A percentile compares a stretch with the other conserved stretches of the same genome.
Conservation (phyloP, 2,329 filamentous ascomycete species). For the Colletotrichum tropicale region DNA sequence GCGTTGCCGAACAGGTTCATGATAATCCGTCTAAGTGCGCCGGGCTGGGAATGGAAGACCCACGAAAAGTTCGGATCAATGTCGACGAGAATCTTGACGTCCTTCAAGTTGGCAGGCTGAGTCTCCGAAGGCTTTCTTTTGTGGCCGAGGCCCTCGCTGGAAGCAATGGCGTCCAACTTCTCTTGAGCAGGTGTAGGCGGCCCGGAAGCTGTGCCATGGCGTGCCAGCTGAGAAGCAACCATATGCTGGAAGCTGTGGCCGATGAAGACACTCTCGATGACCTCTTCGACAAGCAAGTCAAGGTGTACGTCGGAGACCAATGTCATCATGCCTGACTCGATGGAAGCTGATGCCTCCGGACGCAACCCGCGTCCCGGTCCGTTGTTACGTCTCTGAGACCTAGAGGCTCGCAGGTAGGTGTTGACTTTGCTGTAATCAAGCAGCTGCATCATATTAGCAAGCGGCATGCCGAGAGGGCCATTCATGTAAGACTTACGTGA, state of each 20-base stretch:
- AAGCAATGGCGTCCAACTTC: conserved; percentile 20
- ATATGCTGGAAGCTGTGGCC: conserved; percentile 39
- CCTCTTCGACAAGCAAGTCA: conserved; percentile 38
- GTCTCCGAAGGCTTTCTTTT: background rate
- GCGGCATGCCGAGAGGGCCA: background rate
- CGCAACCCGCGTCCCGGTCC: conserved; percentile 1
- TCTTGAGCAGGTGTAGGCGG: conserved; percentile 18
- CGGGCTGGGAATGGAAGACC: conserved; percentile 59
- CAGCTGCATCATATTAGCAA: conserved; percentile 27
- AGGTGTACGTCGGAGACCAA: conserved; percentile 36
- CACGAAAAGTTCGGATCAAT: conserved; percentile 50
- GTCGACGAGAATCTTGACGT: conserved; percentile 50
- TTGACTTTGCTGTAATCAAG: conserved; percentile 58
- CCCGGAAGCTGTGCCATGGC: conserved; percentile 29
- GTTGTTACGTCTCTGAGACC: conserved; percentile 22
- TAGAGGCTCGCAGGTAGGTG: conserved; percentile 25
- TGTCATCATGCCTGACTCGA: conserved; percentile 29
- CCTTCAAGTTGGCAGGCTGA: conserved; percentile 24
- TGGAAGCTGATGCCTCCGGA: conserved; percentile 2
- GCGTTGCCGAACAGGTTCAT: conserved; percentile 61
- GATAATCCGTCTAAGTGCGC: conserved; percentile 53
- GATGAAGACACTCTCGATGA: conserved; percentile 42
- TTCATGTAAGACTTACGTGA: conserved; percentile 32
- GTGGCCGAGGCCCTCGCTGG: conserved; percentile 5
- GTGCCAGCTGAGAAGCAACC: conserved; percentile 30